Evolutionary conservation across 345 rosid species (phyloP).

Genomic region (Rubroshorea leprosula): DNA sequence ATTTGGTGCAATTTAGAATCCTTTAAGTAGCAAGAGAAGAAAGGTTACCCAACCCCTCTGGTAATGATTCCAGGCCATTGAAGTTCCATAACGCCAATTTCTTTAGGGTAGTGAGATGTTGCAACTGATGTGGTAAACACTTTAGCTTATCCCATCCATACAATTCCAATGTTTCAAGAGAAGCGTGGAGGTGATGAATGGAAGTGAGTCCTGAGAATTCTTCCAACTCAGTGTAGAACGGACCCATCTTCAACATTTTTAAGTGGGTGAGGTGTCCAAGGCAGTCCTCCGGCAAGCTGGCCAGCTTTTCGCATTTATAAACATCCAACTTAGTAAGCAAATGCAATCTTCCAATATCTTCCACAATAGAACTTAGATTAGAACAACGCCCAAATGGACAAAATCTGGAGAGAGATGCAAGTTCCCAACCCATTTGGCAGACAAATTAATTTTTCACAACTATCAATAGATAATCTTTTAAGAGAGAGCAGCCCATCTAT

Average conservation of each 20-base stretch:
- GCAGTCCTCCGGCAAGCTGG: too few relatives aligned
- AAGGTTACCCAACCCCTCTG: neutral
- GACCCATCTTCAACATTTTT: neutral
- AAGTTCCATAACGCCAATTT: neutral
- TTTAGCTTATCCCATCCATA: too few relatives aligned
- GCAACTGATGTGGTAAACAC: too few relatives aligned
- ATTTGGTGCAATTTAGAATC: neutral
- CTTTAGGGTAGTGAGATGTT: too few relatives aligned
- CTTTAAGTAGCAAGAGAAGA: neutral
- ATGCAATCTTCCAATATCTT: neutral
- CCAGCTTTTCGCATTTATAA: neutral
- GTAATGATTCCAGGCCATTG: neutral
- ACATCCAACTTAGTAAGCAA: neutral
- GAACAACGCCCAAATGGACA: neutral
- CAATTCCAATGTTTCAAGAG: too few relatives aligned
- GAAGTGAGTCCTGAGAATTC: too few relatives aligned
- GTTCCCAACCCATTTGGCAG: neutral
- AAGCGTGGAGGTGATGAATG: too few relatives aligned
- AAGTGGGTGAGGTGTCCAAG: neutral
- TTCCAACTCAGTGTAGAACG: constrained; percentile 5
- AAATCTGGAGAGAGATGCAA: too few relatives aligned
- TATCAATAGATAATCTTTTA: too few relatives aligned
- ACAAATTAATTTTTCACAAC: too few relatives aligned
- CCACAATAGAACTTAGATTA: neutral
- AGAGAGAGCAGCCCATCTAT: too few relatives aligned